phyloP scores from a whole-genome alignment of 331 rosid genomes.

The Erythrophleum ivorense region DNA sequence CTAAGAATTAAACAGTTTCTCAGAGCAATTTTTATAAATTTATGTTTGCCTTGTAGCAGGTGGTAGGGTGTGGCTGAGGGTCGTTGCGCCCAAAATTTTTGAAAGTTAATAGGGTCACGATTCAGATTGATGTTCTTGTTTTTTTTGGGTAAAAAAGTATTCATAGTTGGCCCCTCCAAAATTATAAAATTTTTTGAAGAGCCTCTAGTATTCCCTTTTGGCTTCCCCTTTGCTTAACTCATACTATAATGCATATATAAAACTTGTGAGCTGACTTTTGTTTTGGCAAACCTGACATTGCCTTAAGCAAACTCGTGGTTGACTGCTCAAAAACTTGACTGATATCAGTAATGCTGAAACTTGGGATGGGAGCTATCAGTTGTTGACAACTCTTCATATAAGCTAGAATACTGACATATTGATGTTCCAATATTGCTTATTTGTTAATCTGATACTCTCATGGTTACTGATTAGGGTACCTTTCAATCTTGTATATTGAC shows the following conservation, averaged over 20 bases:
- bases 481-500: slow-evolving; percentile 41
- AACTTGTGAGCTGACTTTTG: not conserved
- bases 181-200: no score
- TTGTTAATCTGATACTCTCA: slow-evolving; percentile 20
- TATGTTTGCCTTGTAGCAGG: no score
- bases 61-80: no score
- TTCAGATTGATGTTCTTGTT: no score
- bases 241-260: not conserved
- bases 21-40: no score
- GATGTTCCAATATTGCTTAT: slow-evolving; percentile 17
- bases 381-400: not conserved
- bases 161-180: not conserved
- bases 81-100: no score
- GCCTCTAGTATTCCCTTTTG: not conserved
- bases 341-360: not conserved
- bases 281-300: not conserved
- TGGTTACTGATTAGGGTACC: slow-evolving; percentile 33
- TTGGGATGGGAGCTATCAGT: slow-evolving; percentile 14
- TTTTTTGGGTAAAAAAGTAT: not conserved
- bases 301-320: not conserved
- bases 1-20: no score
- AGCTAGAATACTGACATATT: not conserved
- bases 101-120: no score
- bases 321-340: slow-evolving; percentile 8
- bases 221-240: not conserved